Percentiles rank a stretch among this genome's conserved stretches.
phyloP scores from a whole-genome alignment of 1,284 basidiomycete genomes.

The Psilocybe mexicana region DNA sequence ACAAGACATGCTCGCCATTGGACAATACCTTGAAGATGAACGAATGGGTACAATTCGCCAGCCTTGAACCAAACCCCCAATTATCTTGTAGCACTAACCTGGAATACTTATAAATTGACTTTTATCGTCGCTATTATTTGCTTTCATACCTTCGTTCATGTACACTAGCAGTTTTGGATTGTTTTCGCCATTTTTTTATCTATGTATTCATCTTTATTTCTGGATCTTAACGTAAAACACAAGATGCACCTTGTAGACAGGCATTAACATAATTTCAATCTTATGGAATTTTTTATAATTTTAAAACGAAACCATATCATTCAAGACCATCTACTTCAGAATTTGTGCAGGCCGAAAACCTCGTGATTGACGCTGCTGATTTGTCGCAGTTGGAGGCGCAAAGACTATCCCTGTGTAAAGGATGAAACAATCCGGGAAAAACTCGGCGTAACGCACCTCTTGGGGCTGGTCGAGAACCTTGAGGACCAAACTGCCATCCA shows the following conservation, averaged over 20 bases:
- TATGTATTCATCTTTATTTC: not conserved
- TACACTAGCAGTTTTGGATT: not conserved
- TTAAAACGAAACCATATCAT: constrained; percentile 3
- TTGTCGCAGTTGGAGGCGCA: constrained; percentile 19
- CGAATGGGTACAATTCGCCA: constrained; percentile 66
- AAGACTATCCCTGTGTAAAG: constrained; percentile 21
- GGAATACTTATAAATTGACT: not conserved
- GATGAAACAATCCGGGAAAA: not conserved
- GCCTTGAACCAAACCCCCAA: not conserved
- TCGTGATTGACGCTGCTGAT: constrained; percentile 19
- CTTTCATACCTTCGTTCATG: constrained; percentile 13
- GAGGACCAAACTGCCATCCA: constrained; percentile 24
- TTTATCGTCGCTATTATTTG: constrained; percentile 10
- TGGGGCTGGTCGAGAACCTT: constrained; percentile 20
- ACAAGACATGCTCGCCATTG: constrained; percentile 81
- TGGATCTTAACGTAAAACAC: constrained; percentile 7
- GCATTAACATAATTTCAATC: constrained; percentile 10
- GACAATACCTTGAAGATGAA: constrained; percentile 87
- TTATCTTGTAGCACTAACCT: constrained; percentile 1
- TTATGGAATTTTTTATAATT: constrained; percentile 10
- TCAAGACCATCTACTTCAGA: constrained; percentile 12
- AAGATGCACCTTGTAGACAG: constrained; percentile 15
- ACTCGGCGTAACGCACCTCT: constrained; percentile 16
- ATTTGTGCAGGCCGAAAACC: constrained; percentile 26
- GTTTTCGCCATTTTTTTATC: not conserved